Conservation (phyloP, 78 protist genomes). For the Protostelium mycophagum region DNA sequence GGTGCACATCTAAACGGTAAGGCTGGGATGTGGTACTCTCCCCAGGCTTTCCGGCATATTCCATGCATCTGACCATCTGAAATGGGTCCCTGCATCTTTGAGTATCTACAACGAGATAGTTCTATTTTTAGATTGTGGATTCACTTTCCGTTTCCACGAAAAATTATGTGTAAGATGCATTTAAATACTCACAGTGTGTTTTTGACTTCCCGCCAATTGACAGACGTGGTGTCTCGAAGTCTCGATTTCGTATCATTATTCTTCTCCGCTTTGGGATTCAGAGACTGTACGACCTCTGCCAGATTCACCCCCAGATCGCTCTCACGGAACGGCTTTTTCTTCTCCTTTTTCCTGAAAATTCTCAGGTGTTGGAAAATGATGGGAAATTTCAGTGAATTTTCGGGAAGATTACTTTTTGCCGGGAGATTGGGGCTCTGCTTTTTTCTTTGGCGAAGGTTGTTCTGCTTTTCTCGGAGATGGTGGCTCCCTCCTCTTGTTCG, state of each 20-base stretch:
- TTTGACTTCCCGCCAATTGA: neutral
- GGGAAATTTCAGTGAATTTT: neutral
- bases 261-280: neutral
- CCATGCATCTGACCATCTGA: neutral
- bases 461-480: neutral
- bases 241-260: neutral
- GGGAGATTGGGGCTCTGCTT: too few relatives aligned
- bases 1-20: slow-evolving; percentile 23
- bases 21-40: slow-evolving; percentile 19
- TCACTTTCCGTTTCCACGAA: neutral
- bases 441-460: neutral
- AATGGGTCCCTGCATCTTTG: neutral
- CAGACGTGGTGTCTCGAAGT: neutral
- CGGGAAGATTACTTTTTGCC: neutral
- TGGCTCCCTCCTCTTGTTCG: neutral
- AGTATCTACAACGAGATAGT: neutral
- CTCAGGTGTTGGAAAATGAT: neutral
- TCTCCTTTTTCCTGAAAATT: neutral
- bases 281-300: neutral
- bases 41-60: neutral
- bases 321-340: neutral
- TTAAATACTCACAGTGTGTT: neutral
- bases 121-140: too few relatives aligned
- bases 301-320: neutral
- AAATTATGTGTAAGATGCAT: too few relatives aligned